These are phyloP conservation scores for Acacia concinna DNA, from an alignment of 331 rosid genomes.

Conservation along the genomic window DNA sequence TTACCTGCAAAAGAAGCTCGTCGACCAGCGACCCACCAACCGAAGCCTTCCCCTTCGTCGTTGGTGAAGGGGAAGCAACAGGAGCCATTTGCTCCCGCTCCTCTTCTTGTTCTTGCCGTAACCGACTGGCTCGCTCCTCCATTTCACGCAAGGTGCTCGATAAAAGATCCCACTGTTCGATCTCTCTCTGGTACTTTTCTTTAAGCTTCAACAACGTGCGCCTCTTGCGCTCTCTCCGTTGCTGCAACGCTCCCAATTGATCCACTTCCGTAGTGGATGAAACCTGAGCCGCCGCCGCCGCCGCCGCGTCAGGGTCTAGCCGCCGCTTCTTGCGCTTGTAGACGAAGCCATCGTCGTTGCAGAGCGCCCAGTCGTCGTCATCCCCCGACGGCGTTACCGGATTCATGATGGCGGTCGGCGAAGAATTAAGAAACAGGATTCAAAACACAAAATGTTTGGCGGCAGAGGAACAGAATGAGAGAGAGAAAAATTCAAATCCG, in stretches of 20 bases:
- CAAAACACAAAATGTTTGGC: background rate
- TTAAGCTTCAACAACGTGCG: constrained; percentile 60
- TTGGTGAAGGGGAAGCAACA: constrained; percentile 29
- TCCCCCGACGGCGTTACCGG: constrained; percentile 31
- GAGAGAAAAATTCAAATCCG: constrained; percentile 19
- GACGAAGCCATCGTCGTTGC: constrained; percentile 82
- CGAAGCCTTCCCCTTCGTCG: constrained; percentile 21
- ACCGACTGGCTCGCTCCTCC: constrained; percentile 46
- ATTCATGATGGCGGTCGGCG: constrained; percentile 37
- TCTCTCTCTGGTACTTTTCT: constrained; percentile 58
- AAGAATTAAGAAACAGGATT: background rate
- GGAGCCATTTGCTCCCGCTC: constrained; percentile 27
- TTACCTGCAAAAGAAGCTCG: constrained; percentile 68
- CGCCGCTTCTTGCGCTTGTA: constrained; percentile 71
- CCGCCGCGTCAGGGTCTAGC: constrained; percentile 30
- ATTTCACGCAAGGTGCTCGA: constrained; percentile 54
- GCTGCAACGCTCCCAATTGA: constrained; percentile 37
- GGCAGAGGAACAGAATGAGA: background rate
- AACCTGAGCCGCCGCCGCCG: constrained; percentile 15
- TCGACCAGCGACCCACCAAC: constrained; percentile 42
- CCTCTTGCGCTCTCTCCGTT: constrained; percentile 63
- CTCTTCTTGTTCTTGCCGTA: constrained; percentile 10
- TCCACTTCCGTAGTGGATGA: constrained; percentile 22
- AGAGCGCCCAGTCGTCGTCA: constrained; percentile 76
- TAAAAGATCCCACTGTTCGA: constrained; percentile 73